Base-by-base conservation (phyloP, 163 green algal genomes). In the Scenedesmus sp. region DNA sequence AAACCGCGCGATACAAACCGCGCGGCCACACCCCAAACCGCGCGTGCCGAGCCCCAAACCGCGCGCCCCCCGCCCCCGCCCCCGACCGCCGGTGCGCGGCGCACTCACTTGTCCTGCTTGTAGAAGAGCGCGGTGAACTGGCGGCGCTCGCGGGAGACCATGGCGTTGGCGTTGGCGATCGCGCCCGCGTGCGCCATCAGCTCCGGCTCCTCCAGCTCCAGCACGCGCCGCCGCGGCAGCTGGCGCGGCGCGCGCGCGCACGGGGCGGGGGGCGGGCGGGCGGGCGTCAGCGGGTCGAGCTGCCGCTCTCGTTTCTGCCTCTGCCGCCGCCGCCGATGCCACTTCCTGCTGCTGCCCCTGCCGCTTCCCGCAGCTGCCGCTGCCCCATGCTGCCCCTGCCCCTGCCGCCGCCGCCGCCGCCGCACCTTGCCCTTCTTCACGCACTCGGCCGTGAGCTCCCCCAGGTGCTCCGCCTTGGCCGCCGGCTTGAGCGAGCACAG, bases 91-190 rank as follows among this genome's bases (percentile, higher is more conserved):
- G n/a, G n/a, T n/a, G n/a, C n/a, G n/a, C n/a, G n/a, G n/a, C n/a
- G 50, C 44, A 26, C 66, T 63, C 53, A 77, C 69, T 77, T 77
- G 53, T 77, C 69, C 53, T 77, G 69, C 29, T 77, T 77, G 69
- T 66, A 77, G 69, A 45, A 77, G 18, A 42, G 22, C 2, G 69
- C 69, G 20, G 69, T 77, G 53, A 51, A 66, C 14, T 34, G 14
- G n/a, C 39, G 36, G n/a, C 69, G 69, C 53, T 77, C 69, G 17
- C 39, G 44, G 17, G 34, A 20, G 2, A 36, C 33, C 60, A 70
- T 56, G 47, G 44, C n/a, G 3, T 66, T 31, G 2, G 44, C 58
- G n/a, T 66, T 66, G 22, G 29, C 58, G 2, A 69, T 36, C 26
- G 28, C 28, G 20, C 28, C 60, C 11, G 62, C 22, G 34, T 70